Base-by-base conservation (phyloP, 2,329 filamentous ascomycete species). In the Paraphoma sp. region DNA sequence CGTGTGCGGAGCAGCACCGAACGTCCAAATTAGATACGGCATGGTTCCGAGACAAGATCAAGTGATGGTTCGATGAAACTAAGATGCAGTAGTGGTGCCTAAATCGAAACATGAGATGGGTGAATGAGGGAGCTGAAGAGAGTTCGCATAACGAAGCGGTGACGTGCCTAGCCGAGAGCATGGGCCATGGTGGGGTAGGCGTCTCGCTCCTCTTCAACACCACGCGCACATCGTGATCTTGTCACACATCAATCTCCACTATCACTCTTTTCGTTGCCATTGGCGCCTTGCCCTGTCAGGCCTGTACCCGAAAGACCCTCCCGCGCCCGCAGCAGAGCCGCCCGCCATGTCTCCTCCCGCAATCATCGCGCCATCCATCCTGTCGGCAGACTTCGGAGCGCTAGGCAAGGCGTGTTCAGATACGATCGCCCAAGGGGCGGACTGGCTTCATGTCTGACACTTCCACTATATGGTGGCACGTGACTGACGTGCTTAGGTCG, bases 331-430 rank as follows among this genome's bases (percentile, higher is more conserved):
- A 59, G 45, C 54, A 63, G 53, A 67, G 53, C 67, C 67, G 62
- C 67, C 66, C 70, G 81, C 42, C 58, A 98, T 98, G 94, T 83
- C 92, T 54, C 95, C 94, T 23, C 87, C 89, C 61, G 91, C 95
- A 46, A 97, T 99, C 77, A 97, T 99, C 71, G 94, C 94, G 14
- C 95, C 95, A 30, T 98, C 94, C n/a, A 98, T 99, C 70, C 88
- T 99, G 59, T 96, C 93, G 72, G 94, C 94, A 65, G 94, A 99
- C 84, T 99, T 99, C 80, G 93, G 88, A 72, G 84, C 89, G 64
- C 86, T 99, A 55, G 93, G 94, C 69, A 86, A 87, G 71, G 94
- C 92, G 77, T 99, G 95, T 81, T 87, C 87, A 49, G 86, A 87
- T 70, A 97, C 93, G 57, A 97, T 99, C 71, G 84, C 85, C 49